phyloP scores from a whole-genome alignment of 2,329 filamentous ascomycete genomes.

The Colletotrichum magnum region DNA sequence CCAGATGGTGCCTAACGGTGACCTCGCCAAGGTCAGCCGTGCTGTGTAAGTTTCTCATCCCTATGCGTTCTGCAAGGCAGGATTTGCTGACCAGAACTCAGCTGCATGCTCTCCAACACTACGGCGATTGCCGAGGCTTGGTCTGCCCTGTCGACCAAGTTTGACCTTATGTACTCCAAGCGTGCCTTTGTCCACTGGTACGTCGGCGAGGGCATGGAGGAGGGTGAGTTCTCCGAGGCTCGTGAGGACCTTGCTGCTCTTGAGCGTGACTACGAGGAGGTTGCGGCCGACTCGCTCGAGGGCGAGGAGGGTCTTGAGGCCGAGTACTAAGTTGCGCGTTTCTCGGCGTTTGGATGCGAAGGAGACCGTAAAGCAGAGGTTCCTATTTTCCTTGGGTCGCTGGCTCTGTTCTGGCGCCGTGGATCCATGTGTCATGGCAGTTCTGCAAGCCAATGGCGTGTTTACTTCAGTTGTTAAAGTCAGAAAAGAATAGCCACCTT shows the following conservation, averaged over 20 bases:
- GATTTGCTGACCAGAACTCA: slow-evolving; percentile 50
- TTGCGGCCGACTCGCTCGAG: slow-evolving; percentile 93
- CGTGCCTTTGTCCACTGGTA: slow-evolving; percentile 99
- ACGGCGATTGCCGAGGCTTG: slow-evolving; percentile 98
- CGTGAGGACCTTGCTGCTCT: slow-evolving; percentile 98
- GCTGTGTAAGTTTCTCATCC: slow-evolving; percentile 83
- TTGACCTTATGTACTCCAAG: slow-evolving; percentile 99
- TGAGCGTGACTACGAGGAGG: slow-evolving; percentile 99
- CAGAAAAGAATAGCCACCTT: slow-evolving; percentile 41
- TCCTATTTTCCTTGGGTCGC: slow-evolving; percentile 17
- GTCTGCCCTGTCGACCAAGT: slow-evolving; percentile 96
- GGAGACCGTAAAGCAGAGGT: slow-evolving; percentile 29
- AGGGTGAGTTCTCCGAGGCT: slow-evolving; percentile 99
- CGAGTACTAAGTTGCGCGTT: slow-evolving; percentile 80
- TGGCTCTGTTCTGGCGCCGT: slow-evolving; percentile 19
- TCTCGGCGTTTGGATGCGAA: slow-evolving; percentile 37
- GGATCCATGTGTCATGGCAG: slow-evolving; percentile 22
- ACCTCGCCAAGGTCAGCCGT: slow-evolving; percentile 97
- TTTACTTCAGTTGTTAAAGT: slow-evolving; percentile 41
- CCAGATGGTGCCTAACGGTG: slow-evolving; percentile 95
- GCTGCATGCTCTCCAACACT: slow-evolving; percentile 99
- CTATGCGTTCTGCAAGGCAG: no score
- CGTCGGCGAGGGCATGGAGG: slow-evolving; percentile 99
- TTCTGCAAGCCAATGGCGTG: slow-evolving; percentile 28
- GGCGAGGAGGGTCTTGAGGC: slow-evolving; percentile 87